Evolutionary conservation across 2,329 filamentous ascomycete species (phyloP).

Genomic region (Septoria linicola): DNA sequence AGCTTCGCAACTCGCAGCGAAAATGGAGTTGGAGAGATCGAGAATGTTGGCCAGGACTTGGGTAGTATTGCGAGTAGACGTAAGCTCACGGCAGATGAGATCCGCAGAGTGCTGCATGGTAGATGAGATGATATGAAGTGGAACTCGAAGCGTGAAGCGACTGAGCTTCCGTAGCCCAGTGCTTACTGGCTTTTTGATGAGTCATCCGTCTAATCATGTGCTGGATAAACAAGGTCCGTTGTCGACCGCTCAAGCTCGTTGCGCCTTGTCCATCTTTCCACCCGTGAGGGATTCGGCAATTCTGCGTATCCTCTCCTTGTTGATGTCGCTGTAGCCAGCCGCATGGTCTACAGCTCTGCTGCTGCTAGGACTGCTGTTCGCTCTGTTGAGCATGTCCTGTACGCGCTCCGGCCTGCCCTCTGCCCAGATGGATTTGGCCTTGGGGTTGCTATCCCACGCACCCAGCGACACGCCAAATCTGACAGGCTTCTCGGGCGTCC

Average conservation of each 20-base stretch:
- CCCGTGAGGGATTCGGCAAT: constrained; percentile 68
- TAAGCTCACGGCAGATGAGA: no score
- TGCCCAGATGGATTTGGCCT: constrained; percentile 52
- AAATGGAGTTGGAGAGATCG: no score
- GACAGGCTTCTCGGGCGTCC: constrained; percentile 52
- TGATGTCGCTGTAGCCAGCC: constrained; percentile 44
- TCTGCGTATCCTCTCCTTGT: constrained; percentile 59
- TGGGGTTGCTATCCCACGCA: constrained; percentile 10
- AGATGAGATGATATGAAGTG: no score
- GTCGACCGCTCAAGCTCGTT: not conserved
- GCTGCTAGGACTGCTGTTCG: constrained; percentile 35
- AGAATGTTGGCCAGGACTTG: no score
- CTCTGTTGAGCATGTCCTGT: constrained; percentile 47
- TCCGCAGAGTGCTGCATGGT: no score
- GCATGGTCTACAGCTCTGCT: constrained; percentile 38
- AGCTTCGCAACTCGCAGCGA: not conserved
- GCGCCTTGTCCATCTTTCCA: constrained; percentile 53
- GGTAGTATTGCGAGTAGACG: no score
- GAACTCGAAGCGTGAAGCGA: no score
- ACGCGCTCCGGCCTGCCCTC: constrained; percentile 49
- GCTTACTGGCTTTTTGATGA: not conserved
- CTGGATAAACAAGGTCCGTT: no score
- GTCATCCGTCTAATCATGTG: not conserved
- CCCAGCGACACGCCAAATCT: constrained; percentile 40
- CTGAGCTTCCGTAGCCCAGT: no score